Conservation (phyloP, 2,329 filamentous ascomycete species). For the Fusarium sp. region DNA sequence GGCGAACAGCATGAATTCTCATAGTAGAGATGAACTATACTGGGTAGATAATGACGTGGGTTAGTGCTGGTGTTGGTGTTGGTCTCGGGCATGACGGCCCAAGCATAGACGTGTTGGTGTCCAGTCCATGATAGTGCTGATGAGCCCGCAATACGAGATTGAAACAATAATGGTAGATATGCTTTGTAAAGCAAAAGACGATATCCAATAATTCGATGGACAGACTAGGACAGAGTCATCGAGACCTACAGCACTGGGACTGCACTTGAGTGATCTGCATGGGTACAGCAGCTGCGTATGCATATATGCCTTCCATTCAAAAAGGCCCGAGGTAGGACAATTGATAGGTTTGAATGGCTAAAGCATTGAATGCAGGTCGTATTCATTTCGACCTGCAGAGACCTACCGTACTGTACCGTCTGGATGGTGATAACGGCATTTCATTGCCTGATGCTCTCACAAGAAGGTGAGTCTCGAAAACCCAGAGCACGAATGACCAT, state of each 20-base stretch:
- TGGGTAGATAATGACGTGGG: constrained; percentile 19
- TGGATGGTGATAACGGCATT: background rate
- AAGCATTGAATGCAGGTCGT: background rate
- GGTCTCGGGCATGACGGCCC: background rate
- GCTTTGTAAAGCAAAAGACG: background rate
- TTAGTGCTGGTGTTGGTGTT: background rate
- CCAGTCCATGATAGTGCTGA: constrained; percentile 1
- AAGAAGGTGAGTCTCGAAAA: background rate
- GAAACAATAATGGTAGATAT: background rate
- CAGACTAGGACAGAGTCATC: background rate
- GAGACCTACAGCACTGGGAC: background rate
- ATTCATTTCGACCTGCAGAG: background rate
- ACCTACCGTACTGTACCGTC: background rate
- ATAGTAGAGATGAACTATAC: constrained; percentile 5
- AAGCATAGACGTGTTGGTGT: constrained; percentile 11
- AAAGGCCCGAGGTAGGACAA: constrained; percentile 10
- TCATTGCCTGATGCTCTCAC: background rate
- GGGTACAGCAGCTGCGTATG: background rate
- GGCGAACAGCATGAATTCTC: constrained; percentile 9
- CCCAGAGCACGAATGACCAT: background rate
- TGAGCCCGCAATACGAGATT: constrained; percentile 16
- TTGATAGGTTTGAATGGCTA: background rate
- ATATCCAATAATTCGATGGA: background rate
- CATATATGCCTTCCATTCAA: background rate
- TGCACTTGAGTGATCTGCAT: background rate